Conservation (phyloP, 2,329 filamentous ascomycete genomes). For the Xylariaceae sp. region DNA sequence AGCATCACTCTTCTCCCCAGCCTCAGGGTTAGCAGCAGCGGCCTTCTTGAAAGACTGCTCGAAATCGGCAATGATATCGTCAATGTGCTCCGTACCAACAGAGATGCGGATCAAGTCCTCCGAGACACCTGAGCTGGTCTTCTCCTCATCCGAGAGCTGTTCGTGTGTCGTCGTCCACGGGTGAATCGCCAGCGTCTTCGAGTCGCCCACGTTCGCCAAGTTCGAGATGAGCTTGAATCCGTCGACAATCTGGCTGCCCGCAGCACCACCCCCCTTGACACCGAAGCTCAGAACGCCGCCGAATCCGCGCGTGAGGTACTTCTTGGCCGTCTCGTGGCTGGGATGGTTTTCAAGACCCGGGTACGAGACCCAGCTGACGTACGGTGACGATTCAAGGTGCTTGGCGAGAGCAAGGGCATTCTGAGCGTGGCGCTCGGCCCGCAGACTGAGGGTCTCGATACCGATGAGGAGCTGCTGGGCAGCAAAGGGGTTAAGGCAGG, state of each 20-base stretch:
- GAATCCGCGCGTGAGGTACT: constrained; percentile 78
- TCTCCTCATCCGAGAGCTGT: constrained; percentile 79
- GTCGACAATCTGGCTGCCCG: constrained; percentile 85
- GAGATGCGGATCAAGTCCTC: constrained; percentile 93
- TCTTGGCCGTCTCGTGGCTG: constrained; percentile 76
- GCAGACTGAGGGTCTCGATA: constrained; percentile 82
- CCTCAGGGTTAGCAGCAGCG: constrained; percentile 35
- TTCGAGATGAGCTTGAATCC: constrained; percentile 94
- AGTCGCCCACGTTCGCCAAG: constrained; percentile 92
- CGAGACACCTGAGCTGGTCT: constrained; percentile 74
- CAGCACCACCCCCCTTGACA: constrained; percentile 80
- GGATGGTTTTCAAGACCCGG: constrained; percentile 80
- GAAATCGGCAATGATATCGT: constrained; percentile 95
- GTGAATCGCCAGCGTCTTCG: constrained; percentile 91
- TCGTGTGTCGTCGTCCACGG: constrained; percentile 95
- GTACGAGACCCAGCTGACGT: constrained; percentile 93
- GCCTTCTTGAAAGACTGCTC: constrained; percentile 78
- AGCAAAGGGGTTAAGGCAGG: constrained; percentile 80
- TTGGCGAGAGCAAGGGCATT: constrained; percentile 77
- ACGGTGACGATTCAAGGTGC: constrained; percentile 77
- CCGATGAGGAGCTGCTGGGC: constrained; percentile 90
- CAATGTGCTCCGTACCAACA: constrained; percentile 92
- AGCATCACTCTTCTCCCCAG: constrained; percentile 27
- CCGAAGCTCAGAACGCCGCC: constrained; percentile 92
- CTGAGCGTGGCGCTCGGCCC: constrained; percentile 79